phyloP scores from a whole-genome alignment of 352 stramenopile genomes.

The Globisporangium megalacanthum region DNA sequence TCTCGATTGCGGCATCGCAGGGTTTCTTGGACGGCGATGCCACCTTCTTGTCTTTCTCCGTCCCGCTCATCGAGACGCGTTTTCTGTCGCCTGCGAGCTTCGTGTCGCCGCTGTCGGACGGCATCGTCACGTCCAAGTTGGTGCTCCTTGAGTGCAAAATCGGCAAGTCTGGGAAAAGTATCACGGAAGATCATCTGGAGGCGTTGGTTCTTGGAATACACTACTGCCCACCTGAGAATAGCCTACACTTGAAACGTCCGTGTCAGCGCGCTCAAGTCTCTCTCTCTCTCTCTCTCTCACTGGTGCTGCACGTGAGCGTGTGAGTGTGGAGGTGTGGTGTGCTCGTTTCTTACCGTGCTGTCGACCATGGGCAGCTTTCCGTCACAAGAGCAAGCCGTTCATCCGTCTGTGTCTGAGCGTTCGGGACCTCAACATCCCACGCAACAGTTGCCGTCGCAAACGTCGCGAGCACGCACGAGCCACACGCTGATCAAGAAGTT shows the following conservation, averaged over 20 bases:
- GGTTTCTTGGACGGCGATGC: slow-evolving; percentile 1
- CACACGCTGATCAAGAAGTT: slow-evolving; percentile 30
- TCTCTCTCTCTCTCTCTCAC: not conserved
- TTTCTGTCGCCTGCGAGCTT: slow-evolving; percentile 1
- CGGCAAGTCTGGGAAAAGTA: too few species aligned
- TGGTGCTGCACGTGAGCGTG: not conserved
- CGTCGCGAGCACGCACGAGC: slow-evolving; percentile 17
- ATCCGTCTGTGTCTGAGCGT: not conserved
- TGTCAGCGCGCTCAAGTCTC: too few species aligned
- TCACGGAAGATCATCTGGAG: too few species aligned
- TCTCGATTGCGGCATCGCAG: not conserved
- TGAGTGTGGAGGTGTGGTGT: not conserved
- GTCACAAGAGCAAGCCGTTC: slow-evolving; percentile 24
- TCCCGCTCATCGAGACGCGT: slow-evolving; percentile 2
- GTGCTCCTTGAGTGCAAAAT: too few species aligned
- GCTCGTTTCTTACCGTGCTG: not conserved
- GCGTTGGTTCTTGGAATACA: too few species aligned
- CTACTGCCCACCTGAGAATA: too few species aligned
- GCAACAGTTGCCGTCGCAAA: not conserved
- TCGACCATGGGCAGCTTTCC: slow-evolving; percentile 33
- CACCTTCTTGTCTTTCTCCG: slow-evolving; percentile 6
- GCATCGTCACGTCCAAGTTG: slow-evolving; percentile 2
- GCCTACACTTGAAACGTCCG: too few species aligned
- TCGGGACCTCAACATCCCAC: too few species aligned
- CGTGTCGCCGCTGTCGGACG: slow-evolving; percentile 7